Percentiles rank a stretch among this genome's conserved stretches.
Evolutionary conservation across 148 eudicot genomes (phyloP).

Genomic region (Rhododendron molle): DNA sequence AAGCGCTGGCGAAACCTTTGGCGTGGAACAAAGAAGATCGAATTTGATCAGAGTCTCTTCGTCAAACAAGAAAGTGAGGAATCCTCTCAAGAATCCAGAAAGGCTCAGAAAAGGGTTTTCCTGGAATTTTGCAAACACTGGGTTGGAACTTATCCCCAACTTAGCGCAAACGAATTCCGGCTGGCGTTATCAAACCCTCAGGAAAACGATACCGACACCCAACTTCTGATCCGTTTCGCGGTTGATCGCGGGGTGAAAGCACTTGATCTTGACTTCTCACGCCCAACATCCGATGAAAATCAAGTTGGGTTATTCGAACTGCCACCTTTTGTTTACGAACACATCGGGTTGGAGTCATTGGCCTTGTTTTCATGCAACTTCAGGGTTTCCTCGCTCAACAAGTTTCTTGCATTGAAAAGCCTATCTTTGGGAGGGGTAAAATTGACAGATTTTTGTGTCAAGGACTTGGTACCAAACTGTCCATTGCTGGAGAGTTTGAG

Average conservation of each 20-base stretch:
- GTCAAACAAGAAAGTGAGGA: not conserved
- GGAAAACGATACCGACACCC: not conserved
- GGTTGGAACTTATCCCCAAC: not conserved
- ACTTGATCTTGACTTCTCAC: constrained; percentile 35
- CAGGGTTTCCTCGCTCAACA: not conserved
- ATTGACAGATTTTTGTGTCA: not conserved
- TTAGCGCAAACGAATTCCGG: not conserved
- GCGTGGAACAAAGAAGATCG: constrained; percentile 17
- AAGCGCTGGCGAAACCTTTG: constrained; percentile 21
- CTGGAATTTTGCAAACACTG: constrained; percentile 12
- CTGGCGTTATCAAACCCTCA: constrained; percentile 26
- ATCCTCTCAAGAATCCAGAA: not conserved
- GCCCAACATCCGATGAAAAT: not conserved
- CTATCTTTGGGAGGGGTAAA: constrained; percentile 26
- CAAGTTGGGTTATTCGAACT: constrained; percentile 10
- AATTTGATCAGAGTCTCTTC: constrained; percentile 21
- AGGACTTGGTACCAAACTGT: constrained; percentile 12
- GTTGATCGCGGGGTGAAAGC: constrained; percentile 11
- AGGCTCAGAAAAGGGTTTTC: constrained; percentile 1
- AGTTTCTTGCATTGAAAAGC: constrained; percentile 13
- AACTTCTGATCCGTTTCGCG: constrained; percentile 9
- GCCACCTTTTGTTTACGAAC: constrained; percentile 16
- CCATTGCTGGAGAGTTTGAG: constrained; percentile 19
- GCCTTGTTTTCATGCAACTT: constrained; percentile 26
- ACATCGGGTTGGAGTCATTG: constrained; percentile 8